Percentiles rank a stretch among this genome's conserved stretches.
phyloP scores from a whole-genome alignment of 2,329 filamentous ascomycete genomes.

The Macrophomina pseudophaseolina region DNA sequence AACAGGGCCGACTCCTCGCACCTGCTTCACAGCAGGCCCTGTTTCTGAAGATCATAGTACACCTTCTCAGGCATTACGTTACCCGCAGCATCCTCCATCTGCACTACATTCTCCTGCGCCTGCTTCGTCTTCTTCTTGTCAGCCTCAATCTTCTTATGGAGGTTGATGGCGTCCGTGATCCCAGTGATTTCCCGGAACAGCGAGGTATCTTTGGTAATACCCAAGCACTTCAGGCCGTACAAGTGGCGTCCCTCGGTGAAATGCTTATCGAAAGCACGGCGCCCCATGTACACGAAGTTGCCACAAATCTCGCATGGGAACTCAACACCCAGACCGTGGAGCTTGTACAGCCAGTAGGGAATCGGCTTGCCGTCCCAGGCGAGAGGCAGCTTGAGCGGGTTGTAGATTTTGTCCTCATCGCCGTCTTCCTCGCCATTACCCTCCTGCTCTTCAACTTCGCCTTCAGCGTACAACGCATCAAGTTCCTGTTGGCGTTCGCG shows the following conservation, averaged over 20 bases:
- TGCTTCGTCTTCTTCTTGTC: slow-evolving; percentile 80
- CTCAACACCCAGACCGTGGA: slow-evolving; percentile 93
- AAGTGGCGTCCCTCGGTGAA: slow-evolving; percentile 95
- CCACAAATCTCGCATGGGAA: slow-evolving; percentile 89
- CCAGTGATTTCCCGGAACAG: slow-evolving; percentile 92
- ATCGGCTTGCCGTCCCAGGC: slow-evolving; percentile 99
- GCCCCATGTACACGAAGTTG: slow-evolving; percentile 98
- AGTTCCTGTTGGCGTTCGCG: slow-evolving; percentile 93
- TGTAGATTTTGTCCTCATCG: slow-evolving; percentile 84
- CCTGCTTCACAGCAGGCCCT: slow-evolving; percentile 71
- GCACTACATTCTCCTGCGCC: slow-evolving; percentile 82
- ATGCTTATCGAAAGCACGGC: slow-evolving; percentile 96
- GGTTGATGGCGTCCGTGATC: slow-evolving; percentile 83
- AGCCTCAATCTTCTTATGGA: slow-evolving; percentile 92
- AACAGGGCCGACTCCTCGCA: neutral
- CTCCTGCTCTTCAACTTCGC: slow-evolving; percentile 52
- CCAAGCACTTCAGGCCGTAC: slow-evolving; percentile 90
- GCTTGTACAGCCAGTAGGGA: slow-evolving; percentile 90
- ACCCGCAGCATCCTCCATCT: slow-evolving; percentile 97
- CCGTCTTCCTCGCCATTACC: slow-evolving; percentile 70
- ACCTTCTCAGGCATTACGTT: slow-evolving; percentile 99
- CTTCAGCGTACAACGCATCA: slow-evolving; percentile 77
- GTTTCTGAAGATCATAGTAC: slow-evolving; percentile 92
- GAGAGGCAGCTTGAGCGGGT: slow-evolving; percentile 91
- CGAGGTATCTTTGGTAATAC: slow-evolving; percentile 74